Evolutionary conservation across 257 asterid species (phyloP).

Genomic region (Solanum pinnatisectum): DNA sequence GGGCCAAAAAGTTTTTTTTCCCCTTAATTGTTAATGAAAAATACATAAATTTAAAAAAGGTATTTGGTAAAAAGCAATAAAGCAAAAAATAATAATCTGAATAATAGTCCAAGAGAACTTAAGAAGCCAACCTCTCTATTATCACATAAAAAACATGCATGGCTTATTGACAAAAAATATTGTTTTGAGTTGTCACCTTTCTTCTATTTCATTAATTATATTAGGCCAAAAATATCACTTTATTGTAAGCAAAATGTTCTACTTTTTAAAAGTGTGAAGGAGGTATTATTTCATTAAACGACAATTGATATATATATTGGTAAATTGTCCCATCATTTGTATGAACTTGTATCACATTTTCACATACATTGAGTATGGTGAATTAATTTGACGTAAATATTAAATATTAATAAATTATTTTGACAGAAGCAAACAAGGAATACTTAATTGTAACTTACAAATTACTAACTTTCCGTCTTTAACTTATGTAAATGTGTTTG

Average conservation of each 20-base stretch:
- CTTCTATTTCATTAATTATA: background rate
- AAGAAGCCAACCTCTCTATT: background rate
- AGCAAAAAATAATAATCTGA: background rate
- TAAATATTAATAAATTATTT: background rate
- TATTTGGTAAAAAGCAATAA: background rate
- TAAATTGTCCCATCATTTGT: conserved; percentile 18
- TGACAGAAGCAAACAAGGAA: background rate
- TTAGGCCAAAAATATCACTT: background rate
- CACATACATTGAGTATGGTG: background rate
- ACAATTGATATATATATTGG: conserved; percentile 19
- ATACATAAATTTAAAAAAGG: background rate
- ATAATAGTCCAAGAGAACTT: background rate
- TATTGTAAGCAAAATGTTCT: background rate
- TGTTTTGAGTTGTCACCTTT: background rate
- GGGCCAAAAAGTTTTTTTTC: background rate
- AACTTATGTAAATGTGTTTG: no score
- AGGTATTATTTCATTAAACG: conserved; percentile 11
- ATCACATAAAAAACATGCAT: background rate
- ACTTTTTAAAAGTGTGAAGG: background rate
- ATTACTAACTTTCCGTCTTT: background rate
- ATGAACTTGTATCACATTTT: background rate
- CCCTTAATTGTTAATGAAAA: background rate
- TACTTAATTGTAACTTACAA: background rate
- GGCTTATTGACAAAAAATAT: background rate
- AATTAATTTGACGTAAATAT: background rate